These are phyloP conservation scores for Exserohilum rostratum DNA, from an alignment of 2,329 filamentous ascomycete genomes.

Conservation along the genomic window DNA sequence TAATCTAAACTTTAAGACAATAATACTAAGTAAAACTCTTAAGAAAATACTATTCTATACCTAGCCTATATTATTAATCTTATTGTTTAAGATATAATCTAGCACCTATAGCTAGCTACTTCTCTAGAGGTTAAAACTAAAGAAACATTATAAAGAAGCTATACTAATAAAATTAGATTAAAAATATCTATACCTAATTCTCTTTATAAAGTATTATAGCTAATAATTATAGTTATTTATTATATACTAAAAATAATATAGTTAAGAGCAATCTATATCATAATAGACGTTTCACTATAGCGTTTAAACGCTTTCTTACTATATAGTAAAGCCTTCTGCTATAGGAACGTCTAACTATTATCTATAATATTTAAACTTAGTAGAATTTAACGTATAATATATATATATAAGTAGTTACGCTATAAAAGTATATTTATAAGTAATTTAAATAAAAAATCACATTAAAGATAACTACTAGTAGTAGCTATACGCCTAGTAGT, in stretches of 20 bases:
- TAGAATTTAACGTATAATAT: background rate
- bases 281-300: background rate
- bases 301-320: background rate
- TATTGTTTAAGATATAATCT: background rate
- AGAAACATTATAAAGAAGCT: background rate
- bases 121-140: background rate
- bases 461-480: no score
- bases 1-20: background rate
- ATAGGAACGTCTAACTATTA: background rate
- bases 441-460: conserved; percentile 10
- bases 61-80: conserved; percentile 8
- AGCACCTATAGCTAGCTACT: background rate
- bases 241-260: background rate
- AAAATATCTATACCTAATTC: no score
- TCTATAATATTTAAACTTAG: background rate
- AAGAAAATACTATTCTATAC: background rate
- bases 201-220: background rate
- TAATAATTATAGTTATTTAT: background rate
- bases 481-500: no score
- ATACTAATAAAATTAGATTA: background rate
- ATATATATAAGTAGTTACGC: conserved; percentile 3
- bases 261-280: background rate
- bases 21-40: background rate
- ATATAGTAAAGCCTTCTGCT: background rate
- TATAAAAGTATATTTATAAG: conserved; percentile 13